Percentiles rank a stretch among this genome's conserved stretches.
phyloP scores from a whole-genome alignment of 306 rosid species.

The Trifolium pratense region DNA sequence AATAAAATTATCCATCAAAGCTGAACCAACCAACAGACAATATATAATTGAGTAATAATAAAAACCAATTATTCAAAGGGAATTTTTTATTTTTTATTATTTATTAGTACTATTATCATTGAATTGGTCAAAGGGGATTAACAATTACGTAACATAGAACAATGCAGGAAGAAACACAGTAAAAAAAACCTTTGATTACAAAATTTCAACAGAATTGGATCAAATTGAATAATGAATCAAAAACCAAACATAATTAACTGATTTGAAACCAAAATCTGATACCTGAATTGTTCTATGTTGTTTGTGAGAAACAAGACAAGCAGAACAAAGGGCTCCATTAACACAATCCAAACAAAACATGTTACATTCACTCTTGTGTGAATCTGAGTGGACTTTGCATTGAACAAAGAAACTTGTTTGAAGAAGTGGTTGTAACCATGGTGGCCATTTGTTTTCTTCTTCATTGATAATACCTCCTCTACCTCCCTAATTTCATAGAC shows the following conservation, averaged over 20 bases:
- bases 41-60: slow-evolving; percentile 17
- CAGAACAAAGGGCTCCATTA: slow-evolving; percentile 75
- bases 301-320: slow-evolving; percentile 60
- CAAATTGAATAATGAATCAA: slow-evolving; percentile 17
- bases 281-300: slow-evolving; percentile 78
- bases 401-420: slow-evolving; percentile 67
- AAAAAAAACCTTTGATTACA: neutral
- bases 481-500: slow-evolving; percentile 42
- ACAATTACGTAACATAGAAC: slow-evolving; percentile 5
- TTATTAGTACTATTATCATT: neutral
- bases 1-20: slow-evolving; percentile 12
- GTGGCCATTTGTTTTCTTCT: slow-evolving; percentile 59
- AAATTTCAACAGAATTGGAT: slow-evolving; percentile 26
- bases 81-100: neutral
- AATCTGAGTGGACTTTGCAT: slow-evolving; percentile 68
- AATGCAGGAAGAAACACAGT: slow-evolving; percentile 37
- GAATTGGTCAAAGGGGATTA: slow-evolving; percentile 36
- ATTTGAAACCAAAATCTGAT: neutral
- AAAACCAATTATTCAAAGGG: slow-evolving; percentile 17
- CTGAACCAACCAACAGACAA: slow-evolving; percentile 33
- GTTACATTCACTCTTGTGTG: slow-evolving; percentile 78
- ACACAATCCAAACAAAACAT: slow-evolving; percentile 78
- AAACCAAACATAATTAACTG: neutral
- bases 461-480: slow-evolving; percentile 35
- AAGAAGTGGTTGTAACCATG: slow-evolving; percentile 71